Evolutionary conservation across 257 asterid genomes (phyloP), one percentile per base, ranked within the genome.

Genomic region (Fraxinus pennsylvanica): DNA sequence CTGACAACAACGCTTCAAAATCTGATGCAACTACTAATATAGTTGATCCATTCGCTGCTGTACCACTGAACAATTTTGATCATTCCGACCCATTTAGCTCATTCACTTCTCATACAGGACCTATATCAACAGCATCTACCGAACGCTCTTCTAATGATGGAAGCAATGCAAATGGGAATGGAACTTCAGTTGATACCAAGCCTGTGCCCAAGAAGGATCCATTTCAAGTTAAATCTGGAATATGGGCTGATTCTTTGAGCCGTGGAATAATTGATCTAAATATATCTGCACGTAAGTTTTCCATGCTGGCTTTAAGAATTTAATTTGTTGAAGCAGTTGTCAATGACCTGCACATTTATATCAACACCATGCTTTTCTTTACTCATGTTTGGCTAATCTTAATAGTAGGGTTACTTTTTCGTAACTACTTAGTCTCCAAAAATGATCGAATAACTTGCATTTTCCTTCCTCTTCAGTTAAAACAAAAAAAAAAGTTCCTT

Each of bases 161-260:
- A 76, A 80, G 75, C 74, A 75, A 81, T 29, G 85, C 82, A 33
- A 88, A 71, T 78, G 19, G 68, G 41, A 88, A 77, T 79, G 91
- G 75, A 74, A 50, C 83, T 74, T 75, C 81, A 25, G 80, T 73
- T 78, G 90, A 82, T 57, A 77, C 81, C 73, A 83, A 75, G 74
- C 79, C 82, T 75, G 80, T 76, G 73, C 61, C 83, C 41, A 89
- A 88, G 89, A 93, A 88, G 84, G 84, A 83, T 74, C 68, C 86
- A n/a, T 94, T 92, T 89, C 97, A 94, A 88, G 96, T 94, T 75
- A 94, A 91, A 84, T 92, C 97, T 33, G 98, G 97, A 85, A 91
- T 94, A 79, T 94, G 98, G 98, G 95, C 98, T 67, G 98, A 94
- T 92, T 94, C 98, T 69, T 78, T 94, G 87, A 94, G 97, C 84